Base-by-base conservation (phyloP, 345 rosid genomes). In the Citrus cavaleriei region DNA sequence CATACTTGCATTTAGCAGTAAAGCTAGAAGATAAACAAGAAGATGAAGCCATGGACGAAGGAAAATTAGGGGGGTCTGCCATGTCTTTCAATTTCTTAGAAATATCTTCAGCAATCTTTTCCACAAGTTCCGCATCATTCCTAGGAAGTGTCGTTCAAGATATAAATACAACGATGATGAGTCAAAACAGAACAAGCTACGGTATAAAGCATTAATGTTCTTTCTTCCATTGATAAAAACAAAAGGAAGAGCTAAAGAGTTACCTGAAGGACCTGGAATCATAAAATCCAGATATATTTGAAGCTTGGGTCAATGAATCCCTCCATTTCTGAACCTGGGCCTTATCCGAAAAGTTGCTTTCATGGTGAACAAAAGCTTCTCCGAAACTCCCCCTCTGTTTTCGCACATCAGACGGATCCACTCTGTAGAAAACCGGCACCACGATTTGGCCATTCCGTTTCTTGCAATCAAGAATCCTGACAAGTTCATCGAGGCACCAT, bases 401-500 rank as follows among this genome's bases (percentile, higher is more conserved):
- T 2, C 64, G 75, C 14, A 72, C 40, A 55, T 5, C 63, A 0
- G 77, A 40, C 19, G 68, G 66, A 73, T 16, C 3, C 0, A 73
- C 76, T 7, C 8, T 7, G 24, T 73, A 73, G 49, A 73, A 73
- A 73, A 73, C 55, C 4, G 76, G 77, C 0, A 73, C 25, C 10
- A 73, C 68, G 16, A 37, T 73, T 5, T 59, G 68, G 5, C 65
- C 49, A 10, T 13, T 73, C 57, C 38, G 38, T 16, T 37, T 4
- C 34, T 73, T 37, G 54, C 49, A 60, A 5, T 58, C 65, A 13
- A 73, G 64, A 25, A 73, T 73, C 68, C 61, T 42, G 18, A 63
- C 55, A 13, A 73, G 77, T 27, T 60, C 77, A 14, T 42, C 8
- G n/a, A 73, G 25, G 35, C 77, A 73, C 57, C 67, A 6, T 60